Evolutionary conservation across 768 basidiomycete genomes (phyloP).

Genomic region (Mrakia hoshinonis): DNA sequence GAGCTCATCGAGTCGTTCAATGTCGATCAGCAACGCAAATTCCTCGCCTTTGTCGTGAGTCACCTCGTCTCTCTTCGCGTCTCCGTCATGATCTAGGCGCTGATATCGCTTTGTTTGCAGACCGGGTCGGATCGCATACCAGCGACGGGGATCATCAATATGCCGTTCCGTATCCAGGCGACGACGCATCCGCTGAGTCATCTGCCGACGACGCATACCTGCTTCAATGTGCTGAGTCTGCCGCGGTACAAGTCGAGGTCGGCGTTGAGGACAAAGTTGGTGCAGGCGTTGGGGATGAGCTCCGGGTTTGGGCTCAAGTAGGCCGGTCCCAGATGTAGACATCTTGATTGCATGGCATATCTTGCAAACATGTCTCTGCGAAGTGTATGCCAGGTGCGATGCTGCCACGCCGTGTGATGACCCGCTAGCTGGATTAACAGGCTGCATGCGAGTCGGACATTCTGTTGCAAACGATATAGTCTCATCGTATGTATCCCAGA

Average conservation of each 20-base stretch:
- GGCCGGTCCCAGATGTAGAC: not conserved
- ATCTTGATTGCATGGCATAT: not conserved
- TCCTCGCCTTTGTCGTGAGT: conserved; percentile 32
- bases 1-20: conserved; percentile 5
- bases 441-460: too few relatives aligned
- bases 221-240: conserved; percentile 33
- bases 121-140: conserved; percentile 34
- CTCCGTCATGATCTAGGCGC: not conserved
- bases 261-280: conserved; percentile 17
- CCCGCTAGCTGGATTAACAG: too few relatives aligned
- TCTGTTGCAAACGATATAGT: too few relatives aligned
- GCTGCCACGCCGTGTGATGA: too few relatives aligned
- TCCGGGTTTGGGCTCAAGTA: conserved; percentile 29
- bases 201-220: conserved; percentile 30
- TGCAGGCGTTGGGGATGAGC: conserved; percentile 13
- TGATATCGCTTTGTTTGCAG: not conserved
- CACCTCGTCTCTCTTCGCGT: not conserved
- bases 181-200: conserved; percentile 11
- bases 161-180: conserved; percentile 27
- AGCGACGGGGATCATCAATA: conserved; percentile 29
- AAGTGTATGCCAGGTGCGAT: too few relatives aligned
- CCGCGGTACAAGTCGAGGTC: conserved; percentile 11
- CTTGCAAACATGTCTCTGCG: not conserved
- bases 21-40: conserved; percentile 24
- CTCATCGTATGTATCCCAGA: too few relatives aligned